Percentiles rank a stretch among this genome's conserved stretches.
phyloP scores from a whole-genome alignment of 2,329 filamentous ascomycete species.

The Tolypocladium endophyticum region DNA sequence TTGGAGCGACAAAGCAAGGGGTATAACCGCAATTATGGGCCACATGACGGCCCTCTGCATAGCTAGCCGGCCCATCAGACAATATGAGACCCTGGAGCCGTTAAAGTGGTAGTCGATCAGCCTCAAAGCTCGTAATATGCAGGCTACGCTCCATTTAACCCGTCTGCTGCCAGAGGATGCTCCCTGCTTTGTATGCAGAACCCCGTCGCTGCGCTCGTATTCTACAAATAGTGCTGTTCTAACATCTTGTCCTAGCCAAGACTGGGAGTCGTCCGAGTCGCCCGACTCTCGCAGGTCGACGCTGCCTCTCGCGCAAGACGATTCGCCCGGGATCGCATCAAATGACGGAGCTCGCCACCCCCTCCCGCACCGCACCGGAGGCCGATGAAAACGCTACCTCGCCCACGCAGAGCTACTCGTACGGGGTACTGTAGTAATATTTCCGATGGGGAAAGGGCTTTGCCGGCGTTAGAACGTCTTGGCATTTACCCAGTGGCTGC shows the following conservation, averaged over 20 bases:
- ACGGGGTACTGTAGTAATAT: no score
- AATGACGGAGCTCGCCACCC: not conserved
- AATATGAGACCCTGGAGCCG: not conserved
- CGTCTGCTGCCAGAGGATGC: not conserved
- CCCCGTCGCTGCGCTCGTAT: slow-evolving; percentile 1
- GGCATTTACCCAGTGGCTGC: not conserved
- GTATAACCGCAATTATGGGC: not conserved
- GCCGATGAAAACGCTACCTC: not conserved
- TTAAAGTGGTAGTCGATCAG: not conserved
- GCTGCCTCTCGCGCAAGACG: not conserved
- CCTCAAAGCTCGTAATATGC: not conserved
- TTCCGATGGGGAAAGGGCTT: not conserved
- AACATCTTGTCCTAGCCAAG: not conserved
- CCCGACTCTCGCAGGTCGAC: not conserved
- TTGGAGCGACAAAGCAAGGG: not conserved
- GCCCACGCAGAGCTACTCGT: not conserved
- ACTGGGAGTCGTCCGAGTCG: not conserved
- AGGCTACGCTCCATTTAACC: no score
- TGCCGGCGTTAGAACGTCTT: not conserved
- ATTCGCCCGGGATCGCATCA: not conserved
- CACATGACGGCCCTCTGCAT: not conserved
- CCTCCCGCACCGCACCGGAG: not conserved
- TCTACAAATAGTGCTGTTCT: not conserved
- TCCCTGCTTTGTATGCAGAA: not conserved
- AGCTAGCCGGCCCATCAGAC: not conserved